Conservation (phyloP, 192 early-diverging fungal species). For the Thamnidium elegans region DNA sequence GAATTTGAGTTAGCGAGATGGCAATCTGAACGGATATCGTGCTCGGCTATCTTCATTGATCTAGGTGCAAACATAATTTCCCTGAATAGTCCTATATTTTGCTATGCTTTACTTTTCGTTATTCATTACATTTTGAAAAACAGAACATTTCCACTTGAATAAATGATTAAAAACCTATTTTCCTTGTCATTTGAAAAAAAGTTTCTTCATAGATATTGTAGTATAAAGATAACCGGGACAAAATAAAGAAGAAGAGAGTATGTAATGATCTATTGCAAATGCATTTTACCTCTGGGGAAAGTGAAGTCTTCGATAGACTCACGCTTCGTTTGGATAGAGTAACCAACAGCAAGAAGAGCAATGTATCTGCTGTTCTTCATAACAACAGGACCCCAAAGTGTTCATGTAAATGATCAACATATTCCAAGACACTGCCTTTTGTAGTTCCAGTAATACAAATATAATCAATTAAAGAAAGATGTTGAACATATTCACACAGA, state of each 20-base stretch:
- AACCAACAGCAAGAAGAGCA: conserved; percentile 31
- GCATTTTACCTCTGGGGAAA: conserved; percentile 31
- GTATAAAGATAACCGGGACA: neutral
- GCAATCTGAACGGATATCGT: neutral
- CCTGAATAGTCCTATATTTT: neutral
- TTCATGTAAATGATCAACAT: conserved; percentile 40
- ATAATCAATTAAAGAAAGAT: conserved; percentile 38
- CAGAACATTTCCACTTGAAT: neutral
- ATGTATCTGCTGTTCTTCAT: conserved; percentile 33
- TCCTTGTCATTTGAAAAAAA: neutral
- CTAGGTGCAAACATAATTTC: neutral
- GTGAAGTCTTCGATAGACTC: conserved; percentile 34
- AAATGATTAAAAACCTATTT: neutral
- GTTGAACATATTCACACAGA: conserved; percentile 43
- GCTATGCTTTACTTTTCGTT: neutral
- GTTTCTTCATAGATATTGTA: neutral
- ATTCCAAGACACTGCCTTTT: conserved; percentile 37
- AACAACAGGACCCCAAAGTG: conserved; percentile 37
- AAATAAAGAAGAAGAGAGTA: neutral
- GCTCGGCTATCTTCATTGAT: neutral
- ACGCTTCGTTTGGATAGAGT: conserved; percentile 37
- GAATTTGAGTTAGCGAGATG: conserved; percentile 4
- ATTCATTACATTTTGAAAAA: neutral
- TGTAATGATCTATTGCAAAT: neutral
- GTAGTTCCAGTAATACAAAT: conserved; percentile 36